These are phyloP conservation scores for Penicillium lividum DNA, from an alignment of 495 filamentous ascomycete species.

Conservation along the genomic window DNA sequence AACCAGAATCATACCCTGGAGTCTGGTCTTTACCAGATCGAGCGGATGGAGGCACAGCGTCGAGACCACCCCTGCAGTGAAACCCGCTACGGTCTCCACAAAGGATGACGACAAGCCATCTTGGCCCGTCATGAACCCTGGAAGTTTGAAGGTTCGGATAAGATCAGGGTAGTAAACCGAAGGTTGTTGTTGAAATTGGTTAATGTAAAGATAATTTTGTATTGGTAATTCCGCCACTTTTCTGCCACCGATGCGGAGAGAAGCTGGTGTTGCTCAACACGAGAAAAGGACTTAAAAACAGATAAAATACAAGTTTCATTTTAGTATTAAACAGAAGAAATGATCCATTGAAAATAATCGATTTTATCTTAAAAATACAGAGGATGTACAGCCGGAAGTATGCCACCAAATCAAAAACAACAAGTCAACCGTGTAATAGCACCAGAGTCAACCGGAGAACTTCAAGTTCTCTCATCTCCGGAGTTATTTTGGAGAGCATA, in stretches of 20 bases:
- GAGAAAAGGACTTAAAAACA: not conserved
- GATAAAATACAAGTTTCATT: too few relatives aligned
- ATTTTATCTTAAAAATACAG: conserved; percentile 10
- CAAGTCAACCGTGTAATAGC: not conserved
- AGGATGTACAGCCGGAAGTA: not conserved
- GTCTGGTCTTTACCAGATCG: conserved; percentile 92
- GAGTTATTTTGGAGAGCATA: not conserved
- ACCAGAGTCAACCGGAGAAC: not conserved
- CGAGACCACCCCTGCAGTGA: conserved; percentile 81
- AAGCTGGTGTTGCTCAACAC: too few relatives aligned
- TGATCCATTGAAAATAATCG: not conserved
- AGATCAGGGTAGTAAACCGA: not conserved
- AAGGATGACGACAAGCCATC: conserved; percentile 68
- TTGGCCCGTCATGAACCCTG: conserved; percentile 48
- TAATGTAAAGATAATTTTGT: too few relatives aligned
- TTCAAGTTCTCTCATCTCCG: not conserved
- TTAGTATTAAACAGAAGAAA: not conserved
- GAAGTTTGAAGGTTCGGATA: not conserved
- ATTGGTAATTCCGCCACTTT: not conserved
- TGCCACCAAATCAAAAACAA: too few relatives aligned
- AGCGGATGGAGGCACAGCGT: conserved; percentile 74
- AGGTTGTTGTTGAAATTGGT: not conserved
- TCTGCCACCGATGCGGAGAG: conserved; percentile 3
- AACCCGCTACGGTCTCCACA: conserved; percentile 87
- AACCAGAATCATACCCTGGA: conserved; percentile 65